Evolutionary conservation across 2,329 filamentous ascomycete genomes (phyloP), one percentile per base, ranked within the genome.

Genomic region (Alternaria ethzedia): DNA sequence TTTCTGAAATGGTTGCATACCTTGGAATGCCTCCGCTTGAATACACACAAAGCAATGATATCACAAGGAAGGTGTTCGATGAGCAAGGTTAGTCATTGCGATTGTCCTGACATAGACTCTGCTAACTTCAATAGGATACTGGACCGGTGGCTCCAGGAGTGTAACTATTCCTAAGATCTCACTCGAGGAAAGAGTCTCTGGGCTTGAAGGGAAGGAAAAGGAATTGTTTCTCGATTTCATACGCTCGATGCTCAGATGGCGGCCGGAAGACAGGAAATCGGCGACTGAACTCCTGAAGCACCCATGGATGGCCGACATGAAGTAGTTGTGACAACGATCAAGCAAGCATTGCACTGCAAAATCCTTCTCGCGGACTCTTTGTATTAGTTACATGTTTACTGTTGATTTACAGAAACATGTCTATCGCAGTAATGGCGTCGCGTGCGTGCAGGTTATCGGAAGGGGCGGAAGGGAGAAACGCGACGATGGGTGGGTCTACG

Each of bases 171-270:
- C 66, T 54, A 41, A 63, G 56, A 63, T 69, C 30, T 70, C 65
- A 47, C 70, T 72, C 43, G 61, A 67, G 47, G 61, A 65, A 61
- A 46, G 45, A 63, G 11, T 71, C 23, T 64, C 66, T 12, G 55
- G 26, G 44, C 69, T 78, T 56, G 50, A 73, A 45, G 72, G 71
- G 15, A 68, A 74, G 67, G 70, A 50, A 44, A 78, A 78, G 56
- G 61, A 68, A 47, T 51, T 62, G 8, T 81, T 81, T 64, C 65
- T 81, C 23, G 54, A 61, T 17, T 80, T 80, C 54, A 73, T 80
- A 65, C 64, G 72, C 12, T 76, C 72, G 59, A 79, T 79, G 75
- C 67, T 81, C 41, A 69, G 70, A 51, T 80, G 78, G 79, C 71
- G 62, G 36, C 78, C 79, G 2, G 78, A 80, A 68, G 71, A 79